Percentiles rank a stretch among this genome's conserved stretches.
phyloP scores from a whole-genome alignment of 2,329 filamentous ascomycete species.

The Fusarium incarnatum region DNA sequence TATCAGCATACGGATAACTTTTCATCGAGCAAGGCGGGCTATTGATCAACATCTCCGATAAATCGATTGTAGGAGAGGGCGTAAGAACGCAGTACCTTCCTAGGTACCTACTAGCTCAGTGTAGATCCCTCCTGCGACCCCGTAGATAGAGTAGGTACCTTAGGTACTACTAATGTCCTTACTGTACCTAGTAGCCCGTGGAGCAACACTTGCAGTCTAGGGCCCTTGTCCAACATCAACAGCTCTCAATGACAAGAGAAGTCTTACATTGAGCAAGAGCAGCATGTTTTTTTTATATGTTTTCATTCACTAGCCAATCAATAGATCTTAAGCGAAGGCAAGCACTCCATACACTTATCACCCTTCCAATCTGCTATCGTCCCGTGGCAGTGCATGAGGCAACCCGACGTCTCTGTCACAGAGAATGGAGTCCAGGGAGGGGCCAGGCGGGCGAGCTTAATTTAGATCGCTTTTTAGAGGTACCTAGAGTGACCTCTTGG shows the following conservation, averaged over 20 bases:
- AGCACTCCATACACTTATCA: conserved; percentile 1
- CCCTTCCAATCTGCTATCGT: conserved; percentile 45
- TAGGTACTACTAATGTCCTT: too few species aligned
- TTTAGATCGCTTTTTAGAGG: conserved; percentile 13
- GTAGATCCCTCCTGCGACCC: not conserved
- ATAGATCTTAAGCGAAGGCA: not conserved
- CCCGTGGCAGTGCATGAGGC: conserved; percentile 50
- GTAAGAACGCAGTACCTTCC: not conserved
- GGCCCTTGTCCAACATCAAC: conserved; percentile 17
- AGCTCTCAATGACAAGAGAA: conserved; percentile 14
- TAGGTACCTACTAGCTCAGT: not conserved
- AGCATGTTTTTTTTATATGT: not conserved
- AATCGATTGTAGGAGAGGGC: not conserved
- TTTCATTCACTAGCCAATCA: conserved; percentile 25
- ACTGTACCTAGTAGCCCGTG: not conserved
- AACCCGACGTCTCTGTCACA: conserved; percentile 41
- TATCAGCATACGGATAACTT: not conserved
- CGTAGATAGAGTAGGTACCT: too few species aligned
- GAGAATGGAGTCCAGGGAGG: conserved; percentile 18
- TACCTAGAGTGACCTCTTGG: conserved; percentile 27
- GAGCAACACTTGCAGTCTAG: not conserved
- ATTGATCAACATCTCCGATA: not conserved
- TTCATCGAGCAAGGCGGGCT: not conserved
- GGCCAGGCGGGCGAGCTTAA: conserved; percentile 10
- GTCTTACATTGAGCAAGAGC: conserved; percentile 24